Base-by-base conservation (phyloP, 1,284 basidiomycete genomes). In the Naganishia cerealis region DNA sequence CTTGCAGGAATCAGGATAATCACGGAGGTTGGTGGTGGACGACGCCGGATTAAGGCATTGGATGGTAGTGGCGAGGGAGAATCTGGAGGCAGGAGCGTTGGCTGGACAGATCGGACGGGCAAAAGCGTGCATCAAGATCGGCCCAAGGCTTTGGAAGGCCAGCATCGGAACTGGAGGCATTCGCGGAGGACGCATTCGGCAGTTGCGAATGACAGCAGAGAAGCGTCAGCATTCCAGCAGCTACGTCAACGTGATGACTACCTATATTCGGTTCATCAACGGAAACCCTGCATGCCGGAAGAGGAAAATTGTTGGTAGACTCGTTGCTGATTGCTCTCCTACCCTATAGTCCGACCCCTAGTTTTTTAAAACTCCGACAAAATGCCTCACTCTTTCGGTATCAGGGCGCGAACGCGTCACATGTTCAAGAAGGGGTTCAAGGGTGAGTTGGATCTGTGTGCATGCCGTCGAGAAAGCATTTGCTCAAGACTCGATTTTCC, bases 321-420 rank as follows among this genome's bases (percentile, higher is more conserved):
- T 10, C n/a, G 8, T 39, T 63, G 16, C 61, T 63, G 61, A 63
- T 24, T 50, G n/a, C 39, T 53, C 8, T 24, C 24, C 21, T 42
- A 29, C 48, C 18, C 16, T 21, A 63, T 24, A 63, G 61, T 63
- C 61, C 61, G 61, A 63, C 61, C 61, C 61, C 50, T 63, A 63
- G 61, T 63, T 62, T 61, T 36, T 21, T 52, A 63, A 63, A 63
- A 63, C 61, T 63, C 61, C 61, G 61, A 63, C 52, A 89, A 88
- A 81, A 98, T 97, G 94, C 94, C 95, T 86, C 92, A 98, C 92
- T 97, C 94, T 71, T 97, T 90, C 87, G 95, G 95, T 93, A 92
- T 95, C 87, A 89, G 94, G 82, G 94, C 94, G 89, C 93, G 95
- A 78, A 98, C 95, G 87, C 94, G 95, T 88, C 86, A 97, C 86